A percentile compares a stretch with the other conserved stretches of the same genome.
phyloP scores from a whole-genome alignment of 2,329 filamentous ascomycete species.

The Leptographium lundbergii region DNA sequence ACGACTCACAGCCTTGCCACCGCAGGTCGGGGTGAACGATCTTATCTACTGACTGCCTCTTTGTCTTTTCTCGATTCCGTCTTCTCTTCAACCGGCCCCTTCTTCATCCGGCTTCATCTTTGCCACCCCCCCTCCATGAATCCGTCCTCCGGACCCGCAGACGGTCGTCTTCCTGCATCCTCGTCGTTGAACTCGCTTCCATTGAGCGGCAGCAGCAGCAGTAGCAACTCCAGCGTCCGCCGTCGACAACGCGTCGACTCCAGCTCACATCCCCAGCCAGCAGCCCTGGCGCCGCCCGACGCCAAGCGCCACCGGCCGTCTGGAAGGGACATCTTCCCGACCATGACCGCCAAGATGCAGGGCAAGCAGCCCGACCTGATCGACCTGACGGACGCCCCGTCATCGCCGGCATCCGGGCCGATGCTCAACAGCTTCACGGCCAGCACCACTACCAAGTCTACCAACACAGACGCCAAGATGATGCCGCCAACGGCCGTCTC shows the following conservation, averaged over 20 bases:
- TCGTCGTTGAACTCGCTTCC: not conserved
- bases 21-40: too few relatives aligned
- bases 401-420: not conserved
- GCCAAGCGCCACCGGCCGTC: not conserved
- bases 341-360: conserved; percentile 19
- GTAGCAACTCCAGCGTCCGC: not conserved
- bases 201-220: not conserved
- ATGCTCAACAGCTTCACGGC: not conserved
- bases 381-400: conserved; percentile 28
- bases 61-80: not conserved
- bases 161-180: conserved; percentile 1
- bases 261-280: not conserved
- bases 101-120: too few relatives aligned
- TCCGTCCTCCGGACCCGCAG: conserved; percentile 10
- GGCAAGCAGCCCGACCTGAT: conserved; percentile 27
- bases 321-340: not conserved
- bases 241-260: conserved; percentile 2
- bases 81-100: not conserved
- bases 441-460: not conserved
- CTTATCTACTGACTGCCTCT: not conserved
- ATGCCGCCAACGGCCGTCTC: conserved; percentile 5
- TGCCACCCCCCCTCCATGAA: conserved; percentile 13
- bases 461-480: conserved; percentile 1
- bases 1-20: too few relatives aligned
- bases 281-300: not conserved